These are phyloP conservation scores for Colletotrichum orchidophilum DNA, from an alignment of 2,329 filamentous ascomycete species.

Conservation along the genomic window DNA sequence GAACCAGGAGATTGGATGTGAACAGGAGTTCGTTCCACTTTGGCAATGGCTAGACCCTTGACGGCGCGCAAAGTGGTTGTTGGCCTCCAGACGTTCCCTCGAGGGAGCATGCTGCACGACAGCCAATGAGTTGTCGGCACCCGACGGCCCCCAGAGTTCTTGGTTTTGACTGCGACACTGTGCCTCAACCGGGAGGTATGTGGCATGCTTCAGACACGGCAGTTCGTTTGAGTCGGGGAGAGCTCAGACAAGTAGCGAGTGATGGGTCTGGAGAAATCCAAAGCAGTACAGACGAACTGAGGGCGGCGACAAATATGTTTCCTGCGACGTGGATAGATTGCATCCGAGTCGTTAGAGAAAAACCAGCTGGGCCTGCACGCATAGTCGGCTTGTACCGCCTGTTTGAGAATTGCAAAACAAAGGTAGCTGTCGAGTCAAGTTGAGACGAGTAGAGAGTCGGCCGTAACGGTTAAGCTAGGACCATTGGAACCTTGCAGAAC, in stretches of 20 bases:
- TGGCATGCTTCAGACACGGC: not conserved
- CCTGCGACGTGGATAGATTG: slow-evolving; percentile 16
- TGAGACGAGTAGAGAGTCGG: slow-evolving; percentile 23
- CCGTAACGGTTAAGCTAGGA: not conserved
- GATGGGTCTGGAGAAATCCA: not conserved
- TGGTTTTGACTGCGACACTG: not conserved
- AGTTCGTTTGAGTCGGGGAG: not conserved
- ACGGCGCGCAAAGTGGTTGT: not conserved
- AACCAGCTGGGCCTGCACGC: not conserved
- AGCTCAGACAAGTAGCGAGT: not conserved
- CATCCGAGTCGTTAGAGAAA: slow-evolving; percentile 12
- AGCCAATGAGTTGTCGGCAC: not conserved
- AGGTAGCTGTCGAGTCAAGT: slow-evolving; percentile 18
- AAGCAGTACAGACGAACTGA: slow-evolving; percentile 18
- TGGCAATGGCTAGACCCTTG: not conserved
- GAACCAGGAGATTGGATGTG: slow-evolving; percentile 21
- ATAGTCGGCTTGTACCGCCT: not conserved
- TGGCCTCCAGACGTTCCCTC: not conserved
- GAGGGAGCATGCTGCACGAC: not conserved
- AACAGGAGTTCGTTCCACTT: slow-evolving; percentile 9
- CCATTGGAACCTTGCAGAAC: not conserved
- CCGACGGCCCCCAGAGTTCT: not conserved
- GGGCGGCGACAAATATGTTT: slow-evolving; percentile 5
- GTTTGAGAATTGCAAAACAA: slow-evolving; percentile 8
- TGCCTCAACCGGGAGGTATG: not conserved